Conservation (phyloP, 345 rosid species). For the Rhodomyrtus tomentosa region DNA sequence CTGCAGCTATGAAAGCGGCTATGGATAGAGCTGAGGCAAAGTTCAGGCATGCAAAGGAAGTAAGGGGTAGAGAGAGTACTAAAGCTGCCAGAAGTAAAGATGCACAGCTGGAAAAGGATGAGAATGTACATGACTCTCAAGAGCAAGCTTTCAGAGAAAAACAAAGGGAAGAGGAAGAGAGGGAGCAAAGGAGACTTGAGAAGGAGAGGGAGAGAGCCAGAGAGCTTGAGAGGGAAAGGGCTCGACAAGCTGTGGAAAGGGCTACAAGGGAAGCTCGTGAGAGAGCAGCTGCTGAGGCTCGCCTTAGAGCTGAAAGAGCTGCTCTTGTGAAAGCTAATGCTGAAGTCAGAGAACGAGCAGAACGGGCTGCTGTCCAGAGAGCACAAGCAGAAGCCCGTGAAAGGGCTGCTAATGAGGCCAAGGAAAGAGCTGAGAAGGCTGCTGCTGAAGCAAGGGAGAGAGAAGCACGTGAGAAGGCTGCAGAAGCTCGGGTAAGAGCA, state of each 20-base stretch:
- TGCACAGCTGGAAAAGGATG: slow-evolving; percentile 10
- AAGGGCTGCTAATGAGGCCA: slow-evolving; percentile 11
- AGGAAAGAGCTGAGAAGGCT: slow-evolving; percentile 14
- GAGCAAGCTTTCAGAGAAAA: slow-evolving; percentile 19
- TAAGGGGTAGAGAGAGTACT: slow-evolving; percentile 24
- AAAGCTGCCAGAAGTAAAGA: slow-evolving; percentile 28
- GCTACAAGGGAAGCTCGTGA: slow-evolving; percentile 46
- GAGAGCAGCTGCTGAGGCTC: slow-evolving; percentile 35
- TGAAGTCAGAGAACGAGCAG: slow-evolving; percentile 21
- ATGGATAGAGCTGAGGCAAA: slow-evolving; percentile 44
- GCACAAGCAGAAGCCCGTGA: slow-evolving; percentile 12
- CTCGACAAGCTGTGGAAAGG: slow-evolving; percentile 35
- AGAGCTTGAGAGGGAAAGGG: slow-evolving; percentile 23
- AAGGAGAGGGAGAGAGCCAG: slow-evolving; percentile 17
- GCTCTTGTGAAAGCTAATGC: slow-evolving; percentile 21
- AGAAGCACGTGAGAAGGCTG: slow-evolving; percentile 3
- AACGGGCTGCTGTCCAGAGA: slow-evolving; percentile 14
- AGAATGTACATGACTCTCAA: slow-evolving; percentile 14
- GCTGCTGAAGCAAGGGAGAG: slow-evolving; percentile 17
- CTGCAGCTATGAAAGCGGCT: slow-evolving; percentile 43
- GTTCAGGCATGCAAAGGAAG: slow-evolving; percentile 17
- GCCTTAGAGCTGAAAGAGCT: slow-evolving; percentile 15
- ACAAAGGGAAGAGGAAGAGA: slow-evolving; percentile 31
- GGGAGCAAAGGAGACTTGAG: slow-evolving; percentile 25
- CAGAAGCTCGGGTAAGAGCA: slow-evolving; percentile 8